A percentile compares a stretch with the other conserved stretches of the same genome.
Conservation (phyloP, 768 basidiomycete species). For the Leccinum boreale region DNA sequence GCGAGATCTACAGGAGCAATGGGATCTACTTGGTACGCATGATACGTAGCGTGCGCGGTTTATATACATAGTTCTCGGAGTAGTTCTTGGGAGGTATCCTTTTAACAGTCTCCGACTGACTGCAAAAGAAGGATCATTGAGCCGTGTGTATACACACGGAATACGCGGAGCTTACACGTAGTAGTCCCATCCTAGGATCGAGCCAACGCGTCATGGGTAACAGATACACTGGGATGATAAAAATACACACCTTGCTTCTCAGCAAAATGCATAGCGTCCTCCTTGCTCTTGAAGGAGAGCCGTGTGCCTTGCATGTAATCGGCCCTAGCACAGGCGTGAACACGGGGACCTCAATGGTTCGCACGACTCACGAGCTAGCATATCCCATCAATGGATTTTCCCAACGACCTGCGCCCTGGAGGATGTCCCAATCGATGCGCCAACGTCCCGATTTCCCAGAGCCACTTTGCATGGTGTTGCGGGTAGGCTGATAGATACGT, state of each 20-base stretch:
- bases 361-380: conserved; percentile 80
- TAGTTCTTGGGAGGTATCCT: conserved; percentile 85
- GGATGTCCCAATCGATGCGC: conserved; percentile 91
- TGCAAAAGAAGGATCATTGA: conserved; percentile 20
- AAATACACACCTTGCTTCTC: conserved; percentile 83
- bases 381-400: conserved; percentile 98
- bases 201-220: background rate
- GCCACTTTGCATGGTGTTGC: conserved; percentile 95
- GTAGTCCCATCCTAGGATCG: conserved; percentile 82
- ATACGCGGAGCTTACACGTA: conserved; percentile 61
- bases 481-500: conserved; percentile 89
- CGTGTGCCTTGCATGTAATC: conserved; percentile 96
- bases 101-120: conserved; percentile 58
- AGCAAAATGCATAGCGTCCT: conserved; percentile 91
- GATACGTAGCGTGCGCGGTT: conserved; percentile 73
- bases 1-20: background rate
- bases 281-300: conserved; percentile 77
- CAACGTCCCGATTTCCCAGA: conserved; percentile 82
- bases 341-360: background rate
- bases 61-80: conserved; percentile 88
- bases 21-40: conserved; percentile 81
- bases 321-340: conserved; percentile 47
- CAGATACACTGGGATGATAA: background rate
- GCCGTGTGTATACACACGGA: conserved; percentile 3
- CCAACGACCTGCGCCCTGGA: conserved; percentile 91